Conservation (phyloP, 2,329 filamentous ascomycete species). For the Diaporthe citriasiana region DNA sequence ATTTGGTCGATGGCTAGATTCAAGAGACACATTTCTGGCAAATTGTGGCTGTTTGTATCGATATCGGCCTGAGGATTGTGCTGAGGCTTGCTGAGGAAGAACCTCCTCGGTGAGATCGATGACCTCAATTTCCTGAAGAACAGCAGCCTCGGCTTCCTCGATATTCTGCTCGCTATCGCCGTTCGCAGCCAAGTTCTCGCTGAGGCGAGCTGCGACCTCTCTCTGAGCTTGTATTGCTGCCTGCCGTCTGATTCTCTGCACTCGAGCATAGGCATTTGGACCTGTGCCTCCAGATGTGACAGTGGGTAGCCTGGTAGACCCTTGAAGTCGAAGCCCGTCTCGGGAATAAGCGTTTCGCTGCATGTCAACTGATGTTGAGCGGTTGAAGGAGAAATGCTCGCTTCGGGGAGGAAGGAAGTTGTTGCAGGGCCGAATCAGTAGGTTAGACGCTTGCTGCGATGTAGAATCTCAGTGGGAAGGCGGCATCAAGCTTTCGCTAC, state of each 20-base stretch:
- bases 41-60: background rate
- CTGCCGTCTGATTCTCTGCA: background rate
- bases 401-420: background rate
- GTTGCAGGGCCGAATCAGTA: background rate
- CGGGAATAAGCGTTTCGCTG: no score
- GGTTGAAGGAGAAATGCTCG: background rate
- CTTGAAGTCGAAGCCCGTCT: background rate
- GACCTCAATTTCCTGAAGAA: background rate
- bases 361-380: background rate
- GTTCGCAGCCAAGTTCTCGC: background rate
- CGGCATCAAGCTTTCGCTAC: background rate
- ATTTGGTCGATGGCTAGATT: background rate
- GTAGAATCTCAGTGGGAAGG: background rate
- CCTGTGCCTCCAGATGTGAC: background rate
- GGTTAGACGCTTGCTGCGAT: background rate
- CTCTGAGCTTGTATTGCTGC: background rate
- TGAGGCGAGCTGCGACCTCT: no score
- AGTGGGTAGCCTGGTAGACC: background rate
- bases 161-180: background rate
- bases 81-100: background rate
- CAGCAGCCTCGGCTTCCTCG: slow-evolving; percentile 2
- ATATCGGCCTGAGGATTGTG: background rate
- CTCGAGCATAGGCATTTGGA: background rate
- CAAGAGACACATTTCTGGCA: background rate
- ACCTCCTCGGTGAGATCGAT: slow-evolving; percentile 23